Evolutionary conservation across 371 early-diverging fungal species (phyloP).

Genomic region (Syncephalastrum monosporum): DNA sequence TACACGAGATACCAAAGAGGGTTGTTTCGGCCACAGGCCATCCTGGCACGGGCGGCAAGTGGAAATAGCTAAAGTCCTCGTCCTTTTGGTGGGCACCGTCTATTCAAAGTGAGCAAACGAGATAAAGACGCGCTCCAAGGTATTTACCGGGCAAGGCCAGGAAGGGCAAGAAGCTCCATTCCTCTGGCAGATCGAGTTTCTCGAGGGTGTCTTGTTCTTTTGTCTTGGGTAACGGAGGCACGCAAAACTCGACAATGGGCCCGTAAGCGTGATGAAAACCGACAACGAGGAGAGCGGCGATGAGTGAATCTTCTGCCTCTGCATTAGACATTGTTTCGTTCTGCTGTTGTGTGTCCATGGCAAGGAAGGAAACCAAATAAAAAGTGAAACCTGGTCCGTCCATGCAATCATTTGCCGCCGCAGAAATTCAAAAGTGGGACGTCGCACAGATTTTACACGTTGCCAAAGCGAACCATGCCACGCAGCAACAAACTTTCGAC

Average conservation of each 20-base stretch:
- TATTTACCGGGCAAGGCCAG: conserved; percentile 65
- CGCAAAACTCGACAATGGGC: conserved; percentile 70
- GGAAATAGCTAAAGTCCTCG: conserved; percentile 85
- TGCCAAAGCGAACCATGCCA: too few relatives aligned
- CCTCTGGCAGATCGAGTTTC: conserved; percentile 70
- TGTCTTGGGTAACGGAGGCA: conserved; percentile 69
- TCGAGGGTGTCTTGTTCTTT: conserved; percentile 33
- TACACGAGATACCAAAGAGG: conserved; percentile 83
- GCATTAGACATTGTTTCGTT: too few relatives aligned
- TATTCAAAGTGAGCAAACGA: conserved; percentile 12
- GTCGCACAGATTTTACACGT: too few relatives aligned
- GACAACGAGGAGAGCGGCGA: conserved; percentile 49
- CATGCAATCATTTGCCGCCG: too few relatives aligned
- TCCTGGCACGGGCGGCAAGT: conserved; percentile 72
- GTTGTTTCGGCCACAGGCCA: conserved; percentile 69
- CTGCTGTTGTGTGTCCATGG: too few relatives aligned
- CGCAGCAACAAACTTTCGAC: too few relatives aligned
- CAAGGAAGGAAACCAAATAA: too few relatives aligned
- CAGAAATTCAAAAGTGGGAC: too few relatives aligned
- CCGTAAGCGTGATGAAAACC: conserved; percentile 66
- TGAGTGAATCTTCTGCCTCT: conserved; percentile 12
- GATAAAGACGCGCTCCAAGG: neutral
- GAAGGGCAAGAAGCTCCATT: conserved; percentile 77
- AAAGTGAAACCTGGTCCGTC: too few relatives aligned
- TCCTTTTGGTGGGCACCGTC: conserved; percentile 85